Percentiles rank a stretch among this genome's conserved stretches.
Conservation (phyloP, 2,329 filamentous ascomycete species). For the Microdochium nivale region DNA sequence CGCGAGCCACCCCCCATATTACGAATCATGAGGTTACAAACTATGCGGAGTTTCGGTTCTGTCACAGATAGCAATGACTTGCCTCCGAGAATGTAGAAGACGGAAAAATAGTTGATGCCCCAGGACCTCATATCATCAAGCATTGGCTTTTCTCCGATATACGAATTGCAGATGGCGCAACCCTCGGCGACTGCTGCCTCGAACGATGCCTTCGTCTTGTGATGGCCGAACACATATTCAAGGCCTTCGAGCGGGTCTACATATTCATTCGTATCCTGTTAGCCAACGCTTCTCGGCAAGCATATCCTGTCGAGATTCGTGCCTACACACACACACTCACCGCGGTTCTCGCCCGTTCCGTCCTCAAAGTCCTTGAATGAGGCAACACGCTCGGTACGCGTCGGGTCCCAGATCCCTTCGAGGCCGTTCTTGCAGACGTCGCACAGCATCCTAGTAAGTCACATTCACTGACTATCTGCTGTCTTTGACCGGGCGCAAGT, state of each 20-base stretch:
- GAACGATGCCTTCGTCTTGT: conserved; percentile 7
- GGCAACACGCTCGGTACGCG: neutral
- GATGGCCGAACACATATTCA: conserved; percentile 8
- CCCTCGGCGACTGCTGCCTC: conserved; percentile 3
- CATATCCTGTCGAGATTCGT: too few species aligned
- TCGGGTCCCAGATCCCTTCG: neutral
- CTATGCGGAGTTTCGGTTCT: neutral
- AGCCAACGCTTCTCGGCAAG: neutral
- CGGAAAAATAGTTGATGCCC: conserved; percentile 9
- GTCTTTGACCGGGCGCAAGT: too few species aligned
- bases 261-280: neutral
- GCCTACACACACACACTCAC: neutral
- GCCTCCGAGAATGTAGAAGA: conserved; percentile 5
- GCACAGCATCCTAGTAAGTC: too few species aligned
- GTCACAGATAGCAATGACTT: neutral
- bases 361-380: neutral
- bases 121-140: too few species aligned
- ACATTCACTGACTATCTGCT: too few species aligned
- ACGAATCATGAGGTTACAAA: neutral
- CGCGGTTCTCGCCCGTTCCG: neutral
- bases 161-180: conserved; percentile 6
- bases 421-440: neutral
- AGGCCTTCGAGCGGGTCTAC: conserved; percentile 1
- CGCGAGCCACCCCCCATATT: too few species aligned
- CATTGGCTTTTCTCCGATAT: neutral